These are phyloP conservation scores for Fusarium protoensiforme DNA, from an alignment of 2,329 filamentous ascomycete genomes.

Conservation along the genomic window DNA sequence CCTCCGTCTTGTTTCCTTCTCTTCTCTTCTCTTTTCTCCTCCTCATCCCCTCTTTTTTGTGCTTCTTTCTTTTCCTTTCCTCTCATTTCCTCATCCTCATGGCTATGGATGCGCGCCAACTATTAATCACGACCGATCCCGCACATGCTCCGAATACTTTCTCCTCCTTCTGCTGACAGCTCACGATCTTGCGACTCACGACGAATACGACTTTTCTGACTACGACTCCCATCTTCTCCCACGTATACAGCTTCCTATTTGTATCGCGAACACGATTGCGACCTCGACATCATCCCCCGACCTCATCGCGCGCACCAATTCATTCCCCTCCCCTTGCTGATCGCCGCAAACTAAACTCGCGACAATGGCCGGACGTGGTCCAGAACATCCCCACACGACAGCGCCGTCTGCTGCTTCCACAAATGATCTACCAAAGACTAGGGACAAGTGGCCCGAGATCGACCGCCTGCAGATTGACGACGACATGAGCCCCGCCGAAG, in stretches of 20 bases:
- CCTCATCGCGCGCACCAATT: neutral
- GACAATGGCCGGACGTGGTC: constrained; percentile 27
- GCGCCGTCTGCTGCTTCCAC: constrained; percentile 11
- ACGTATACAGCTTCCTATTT: neutral
- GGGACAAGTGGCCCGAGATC: constrained; percentile 9
- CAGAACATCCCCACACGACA: constrained; percentile 11
- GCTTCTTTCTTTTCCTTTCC: neutral
- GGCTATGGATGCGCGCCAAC: constrained; percentile 20
- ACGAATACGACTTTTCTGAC: constrained; percentile 6
- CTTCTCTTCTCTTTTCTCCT: constrained; percentile 1
- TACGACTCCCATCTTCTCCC: neutral
- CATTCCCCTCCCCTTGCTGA: constrained; percentile 18
- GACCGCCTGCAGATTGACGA: constrained; percentile 20
- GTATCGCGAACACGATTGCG: neutral
- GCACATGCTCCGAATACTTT: neutral
- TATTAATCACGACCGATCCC: neutral
- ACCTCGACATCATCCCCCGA: neutral
- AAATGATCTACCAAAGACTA: constrained; percentile 14
- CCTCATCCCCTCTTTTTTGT: constrained; percentile 3
- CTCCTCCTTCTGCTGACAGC: neutral
- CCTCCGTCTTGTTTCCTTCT: neutral
- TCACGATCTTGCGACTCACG: neutral
- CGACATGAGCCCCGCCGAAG: constrained; percentile 30
- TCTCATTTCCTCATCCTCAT: neutral
- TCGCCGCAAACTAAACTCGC: constrained; percentile 9